Evolutionary conservation across 2,329 filamentous ascomycete genomes (phyloP).

Genomic region (Blumeria graminis): DNA sequence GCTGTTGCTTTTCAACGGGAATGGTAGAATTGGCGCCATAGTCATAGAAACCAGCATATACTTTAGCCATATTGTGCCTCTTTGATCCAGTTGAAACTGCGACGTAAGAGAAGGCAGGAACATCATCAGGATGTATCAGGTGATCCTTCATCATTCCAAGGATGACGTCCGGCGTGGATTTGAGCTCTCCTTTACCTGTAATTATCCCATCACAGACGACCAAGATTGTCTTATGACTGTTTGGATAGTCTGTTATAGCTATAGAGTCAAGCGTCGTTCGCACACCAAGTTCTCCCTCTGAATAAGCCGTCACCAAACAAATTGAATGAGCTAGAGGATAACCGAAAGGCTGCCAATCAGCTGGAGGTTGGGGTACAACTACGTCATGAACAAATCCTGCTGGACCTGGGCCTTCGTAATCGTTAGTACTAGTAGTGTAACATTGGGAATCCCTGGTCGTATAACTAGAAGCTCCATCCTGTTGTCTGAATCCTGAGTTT

Average conservation of each 20-base stretch:
- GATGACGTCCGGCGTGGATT: slow-evolving; percentile 75
- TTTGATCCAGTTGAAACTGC: slow-evolving; percentile 89
- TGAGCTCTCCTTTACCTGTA: slow-evolving; percentile 73
- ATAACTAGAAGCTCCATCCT: slow-evolving; percentile 37
- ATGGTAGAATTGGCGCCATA: slow-evolving; percentile 66
- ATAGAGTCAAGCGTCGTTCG: slow-evolving; percentile 89
- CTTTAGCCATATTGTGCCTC: slow-evolving; percentile 98
- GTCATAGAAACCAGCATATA: slow-evolving; percentile 95
- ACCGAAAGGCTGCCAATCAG: slow-evolving; percentile 93
- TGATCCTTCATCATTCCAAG: slow-evolving; percentile 90
- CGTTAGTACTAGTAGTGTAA: slow-evolving; percentile 23
- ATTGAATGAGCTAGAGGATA: slow-evolving; percentile 85
- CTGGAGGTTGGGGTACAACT: slow-evolving; percentile 84
- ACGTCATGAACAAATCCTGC: slow-evolving; percentile 90
- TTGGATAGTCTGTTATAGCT: slow-evolving; percentile 93
- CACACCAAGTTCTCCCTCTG: slow-evolving; percentile 78
- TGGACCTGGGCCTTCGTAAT: slow-evolving; percentile 51
- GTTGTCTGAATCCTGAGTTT: slow-evolving; percentile 45
- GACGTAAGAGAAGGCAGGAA: slow-evolving; percentile 82
- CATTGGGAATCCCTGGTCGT: slow-evolving; percentile 36
- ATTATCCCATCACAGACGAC: slow-evolving; percentile 95
- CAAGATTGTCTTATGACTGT: slow-evolving; percentile 93
- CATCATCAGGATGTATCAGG: slow-evolving; percentile 54
- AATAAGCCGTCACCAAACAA: slow-evolving; percentile 90
- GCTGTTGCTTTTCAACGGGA: slow-evolving; percentile 69